Evolutionary conservation across 1,139 yeast species (phyloP).

Genomic region (Debaryomycetaceae sp.): DNA sequence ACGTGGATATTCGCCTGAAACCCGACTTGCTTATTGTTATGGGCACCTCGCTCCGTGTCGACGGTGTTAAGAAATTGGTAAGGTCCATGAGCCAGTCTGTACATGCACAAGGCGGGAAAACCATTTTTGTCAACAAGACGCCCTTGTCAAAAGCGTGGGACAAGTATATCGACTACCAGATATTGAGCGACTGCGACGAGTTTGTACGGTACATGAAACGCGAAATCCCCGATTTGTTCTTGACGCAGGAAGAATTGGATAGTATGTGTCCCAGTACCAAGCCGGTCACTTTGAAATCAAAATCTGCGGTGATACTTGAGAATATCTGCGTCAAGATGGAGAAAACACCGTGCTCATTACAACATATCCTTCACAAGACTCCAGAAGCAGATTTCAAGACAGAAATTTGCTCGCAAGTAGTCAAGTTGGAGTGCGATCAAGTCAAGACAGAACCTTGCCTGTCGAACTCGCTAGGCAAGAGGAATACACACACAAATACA

Average conservation of each 20-base stretch:
- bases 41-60: conserved; percentile 70
- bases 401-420: too few species aligned
- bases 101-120: conserved; percentile 52
- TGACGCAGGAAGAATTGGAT: conserved; percentile 42
- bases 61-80: conserved; percentile 63
- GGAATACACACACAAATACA: too few species aligned
- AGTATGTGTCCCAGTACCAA: conserved; percentile 26
- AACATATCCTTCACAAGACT: too few species aligned
- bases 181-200: conserved; percentile 69
- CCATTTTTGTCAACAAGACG: conserved; percentile 52
- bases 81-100: conserved; percentile 44
- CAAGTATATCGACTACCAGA: conserved; percentile 56
- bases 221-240: conserved; percentile 49
- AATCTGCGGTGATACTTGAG: conserved; percentile 3
- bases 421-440: too few species aligned
- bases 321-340: conserved; percentile 5
- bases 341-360: too few species aligned
- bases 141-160: conserved; percentile 45
- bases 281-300: conserved; percentile 4
- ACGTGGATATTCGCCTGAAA: conserved; percentile 40
- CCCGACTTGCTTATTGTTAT: conserved; percentile 61
- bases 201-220: conserved; percentile 50
- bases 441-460: too few species aligned
- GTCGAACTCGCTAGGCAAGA: too few species aligned
- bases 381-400: too few species aligned